Evolutionary conservation across 148 eudicot species (phyloP).

Genomic region (Limonium bicolor): DNA sequence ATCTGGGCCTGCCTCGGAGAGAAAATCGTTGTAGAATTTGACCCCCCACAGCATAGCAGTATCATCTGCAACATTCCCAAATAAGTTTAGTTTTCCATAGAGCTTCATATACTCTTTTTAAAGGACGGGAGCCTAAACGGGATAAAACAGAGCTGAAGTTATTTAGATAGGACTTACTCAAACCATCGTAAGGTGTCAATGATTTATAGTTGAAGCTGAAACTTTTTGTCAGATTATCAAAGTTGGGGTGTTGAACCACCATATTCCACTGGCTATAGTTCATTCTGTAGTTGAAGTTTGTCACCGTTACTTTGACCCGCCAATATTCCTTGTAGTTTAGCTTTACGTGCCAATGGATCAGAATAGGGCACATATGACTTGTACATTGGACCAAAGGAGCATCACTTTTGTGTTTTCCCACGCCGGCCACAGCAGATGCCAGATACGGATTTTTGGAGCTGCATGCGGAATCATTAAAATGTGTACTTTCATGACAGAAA

Average conservation of each 20-base stretch:
- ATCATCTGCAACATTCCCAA: slow-evolving; percentile 24
- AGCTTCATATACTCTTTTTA: too few species aligned
- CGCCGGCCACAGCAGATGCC: background rate
- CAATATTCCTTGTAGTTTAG: slow-evolving; percentile 58
- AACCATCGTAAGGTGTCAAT: slow-evolving; percentile 34
- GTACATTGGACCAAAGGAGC: slow-evolving; percentile 42
- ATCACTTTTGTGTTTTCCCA: slow-evolving; percentile 1
- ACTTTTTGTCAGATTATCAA: slow-evolving; percentile 35
- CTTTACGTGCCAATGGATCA: slow-evolving; percentile 63
- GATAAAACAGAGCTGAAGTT: background rate
- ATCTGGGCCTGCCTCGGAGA: slow-evolving; percentile 29
- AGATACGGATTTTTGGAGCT: slow-evolving; percentile 1
- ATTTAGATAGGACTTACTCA: slow-evolving; percentile 40
- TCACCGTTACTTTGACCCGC: slow-evolving; percentile 55
- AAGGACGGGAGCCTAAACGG: background rate
- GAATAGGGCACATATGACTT: slow-evolving; percentile 57
- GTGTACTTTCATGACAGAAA: background rate
- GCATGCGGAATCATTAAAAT: background rate
- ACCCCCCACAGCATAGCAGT: slow-evolving; percentile 64
- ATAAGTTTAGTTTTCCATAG: background rate
- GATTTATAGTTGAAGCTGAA: slow-evolving; percentile 52
- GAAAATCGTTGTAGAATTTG: slow-evolving; percentile 41
- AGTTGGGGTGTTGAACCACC: slow-evolving; percentile 57
- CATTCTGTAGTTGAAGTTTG: slow-evolving; percentile 53
- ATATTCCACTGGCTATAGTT: slow-evolving; percentile 60